Evolutionary conservation across 208 protist species (phyloP).

Genomic region (Leishmania tropica): DNA sequence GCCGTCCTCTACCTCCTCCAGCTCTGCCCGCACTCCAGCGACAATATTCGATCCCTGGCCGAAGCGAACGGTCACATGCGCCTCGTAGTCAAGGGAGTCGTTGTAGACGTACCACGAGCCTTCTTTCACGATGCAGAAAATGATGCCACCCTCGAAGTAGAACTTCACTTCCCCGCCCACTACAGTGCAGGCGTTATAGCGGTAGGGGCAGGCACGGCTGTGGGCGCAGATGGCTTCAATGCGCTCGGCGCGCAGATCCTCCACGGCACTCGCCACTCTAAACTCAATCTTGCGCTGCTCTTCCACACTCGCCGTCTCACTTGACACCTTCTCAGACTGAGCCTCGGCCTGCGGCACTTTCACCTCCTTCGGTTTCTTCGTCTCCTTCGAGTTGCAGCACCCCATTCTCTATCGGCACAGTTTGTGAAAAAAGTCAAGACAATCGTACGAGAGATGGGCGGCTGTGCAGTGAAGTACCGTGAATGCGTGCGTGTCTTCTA

Average conservation of each 20-base stretch:
- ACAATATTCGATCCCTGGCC: slow-evolving; percentile 39
- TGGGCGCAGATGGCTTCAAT: slow-evolving; percentile 8
- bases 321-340: background rate
- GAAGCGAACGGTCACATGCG: slow-evolving; percentile 65
- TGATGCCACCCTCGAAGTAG: slow-evolving; percentile 53
- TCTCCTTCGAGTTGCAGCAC: slow-evolving; percentile 53
- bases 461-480: background rate
- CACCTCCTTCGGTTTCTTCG: slow-evolving; percentile 32
- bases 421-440: background rate
- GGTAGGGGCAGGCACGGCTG: slow-evolving; percentile 6
- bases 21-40: slow-evolving; percentile 24
- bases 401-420: slow-evolving; percentile 33
- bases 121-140: slow-evolving; percentile 60
- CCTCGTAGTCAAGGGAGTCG: slow-evolving; percentile 74
- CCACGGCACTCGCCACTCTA: background rate
- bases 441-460: background rate
- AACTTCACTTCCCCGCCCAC: slow-evolving; percentile 39
- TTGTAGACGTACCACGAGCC: slow-evolving; percentile 73
- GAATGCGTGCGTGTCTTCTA: background rate
- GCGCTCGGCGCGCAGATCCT: slow-evolving; percentile 3
- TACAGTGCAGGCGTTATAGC: slow-evolving; percentile 32
- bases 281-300: background rate
- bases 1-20: slow-evolving; percentile 36
- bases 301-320: background rate
- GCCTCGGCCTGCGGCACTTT: background rate